Conservation (phyloP, 352 stramenopile species). For the Globisporangium yorkense region DNA sequence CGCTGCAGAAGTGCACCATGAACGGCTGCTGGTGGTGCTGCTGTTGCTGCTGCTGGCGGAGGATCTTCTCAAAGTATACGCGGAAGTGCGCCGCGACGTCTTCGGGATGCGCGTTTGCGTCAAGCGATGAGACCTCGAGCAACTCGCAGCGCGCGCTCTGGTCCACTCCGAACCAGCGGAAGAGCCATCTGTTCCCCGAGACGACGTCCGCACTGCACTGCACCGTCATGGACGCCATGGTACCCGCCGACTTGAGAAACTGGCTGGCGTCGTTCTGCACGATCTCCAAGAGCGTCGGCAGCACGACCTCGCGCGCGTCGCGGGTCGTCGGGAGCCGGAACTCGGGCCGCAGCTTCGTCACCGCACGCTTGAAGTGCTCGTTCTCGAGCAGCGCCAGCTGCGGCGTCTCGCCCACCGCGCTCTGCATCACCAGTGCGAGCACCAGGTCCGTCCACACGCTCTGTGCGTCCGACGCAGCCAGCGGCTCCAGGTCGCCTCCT, state of each 20-base stretch:
- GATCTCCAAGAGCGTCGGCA: slow-evolving; percentile 14
- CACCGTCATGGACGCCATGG: slow-evolving; percentile 14
- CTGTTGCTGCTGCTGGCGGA: neutral
- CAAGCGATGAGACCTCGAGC: slow-evolving; percentile 8
- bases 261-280: slow-evolving; percentile 7
- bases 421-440: slow-evolving; percentile 19
- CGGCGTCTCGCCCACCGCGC: neutral
- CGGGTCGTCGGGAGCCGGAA: slow-evolving; percentile 8
- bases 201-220: slow-evolving; percentile 12
- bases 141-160: slow-evolving; percentile 24
- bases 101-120: slow-evolving; percentile 3
- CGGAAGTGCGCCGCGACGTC: slow-evolving; percentile 10
- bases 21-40: slow-evolving; percentile 2
- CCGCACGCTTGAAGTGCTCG: slow-evolving; percentile 16
- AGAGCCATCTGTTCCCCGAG: slow-evolving; percentile 1
- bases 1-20: slow-evolving; percentile 28
- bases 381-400: slow-evolving; percentile 20
- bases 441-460: slow-evolving; percentile 21
- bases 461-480: slow-evolving; percentile 1
- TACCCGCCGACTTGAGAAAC: slow-evolving; percentile 12
- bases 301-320: slow-evolving; percentile 8
- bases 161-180: slow-evolving; percentile 24
- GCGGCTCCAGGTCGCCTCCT: neutral
- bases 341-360: slow-evolving; percentile 16
- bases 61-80: slow-evolving; percentile 6